Evolutionary conservation across 352 stramenopile species (phyloP).

Genomic region (Phytophthora niederhauseri): DNA sequence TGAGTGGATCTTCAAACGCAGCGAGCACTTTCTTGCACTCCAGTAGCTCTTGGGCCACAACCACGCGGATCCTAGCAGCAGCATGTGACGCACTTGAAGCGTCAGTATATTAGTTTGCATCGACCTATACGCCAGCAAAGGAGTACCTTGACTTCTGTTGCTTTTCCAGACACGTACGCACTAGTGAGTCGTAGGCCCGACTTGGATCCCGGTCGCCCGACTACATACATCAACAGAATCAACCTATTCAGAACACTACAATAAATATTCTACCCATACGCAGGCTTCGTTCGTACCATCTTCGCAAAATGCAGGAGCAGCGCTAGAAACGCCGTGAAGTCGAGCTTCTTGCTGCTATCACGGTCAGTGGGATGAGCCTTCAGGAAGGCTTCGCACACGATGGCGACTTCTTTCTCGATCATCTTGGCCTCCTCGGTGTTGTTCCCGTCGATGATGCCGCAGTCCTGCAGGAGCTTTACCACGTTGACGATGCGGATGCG

Average conservation of each 20-base stretch:
- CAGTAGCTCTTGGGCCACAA: conserved; percentile 57
- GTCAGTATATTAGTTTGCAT: background rate
- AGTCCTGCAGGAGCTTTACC: conserved; percentile 81
- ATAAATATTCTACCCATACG: too few species aligned
- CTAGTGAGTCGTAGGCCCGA: conserved; percentile 65
- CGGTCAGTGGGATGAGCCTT: conserved; percentile 63
- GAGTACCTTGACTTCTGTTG: conserved; percentile 59
- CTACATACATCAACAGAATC: conserved; percentile 27
- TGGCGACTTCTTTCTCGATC: conserved; percentile 74
- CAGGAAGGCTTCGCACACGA: conserved; percentile 77
- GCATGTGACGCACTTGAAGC: background rate
- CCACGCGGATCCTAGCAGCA: conserved; percentile 41
- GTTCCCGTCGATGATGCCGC: conserved; percentile 63
- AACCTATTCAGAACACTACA: conserved; percentile 1
- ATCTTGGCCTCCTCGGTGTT: conserved; percentile 63
- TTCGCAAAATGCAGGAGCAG: conserved; percentile 72
- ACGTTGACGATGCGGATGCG: conserved; percentile 70
- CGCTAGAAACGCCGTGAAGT: conserved; percentile 71
- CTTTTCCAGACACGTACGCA: conserved; percentile 70
- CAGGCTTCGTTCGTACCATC: conserved; percentile 44
- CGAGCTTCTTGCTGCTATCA: conserved; percentile 68
- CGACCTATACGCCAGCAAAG: background rate
- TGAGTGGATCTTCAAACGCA: conserved; percentile 66
- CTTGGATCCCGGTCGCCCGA: conserved; percentile 58
- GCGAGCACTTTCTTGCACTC: conserved; percentile 68